phyloP scores from a whole-genome alignment of 352 stramenopile genomes.

The Pythium plurisporium region DNA sequence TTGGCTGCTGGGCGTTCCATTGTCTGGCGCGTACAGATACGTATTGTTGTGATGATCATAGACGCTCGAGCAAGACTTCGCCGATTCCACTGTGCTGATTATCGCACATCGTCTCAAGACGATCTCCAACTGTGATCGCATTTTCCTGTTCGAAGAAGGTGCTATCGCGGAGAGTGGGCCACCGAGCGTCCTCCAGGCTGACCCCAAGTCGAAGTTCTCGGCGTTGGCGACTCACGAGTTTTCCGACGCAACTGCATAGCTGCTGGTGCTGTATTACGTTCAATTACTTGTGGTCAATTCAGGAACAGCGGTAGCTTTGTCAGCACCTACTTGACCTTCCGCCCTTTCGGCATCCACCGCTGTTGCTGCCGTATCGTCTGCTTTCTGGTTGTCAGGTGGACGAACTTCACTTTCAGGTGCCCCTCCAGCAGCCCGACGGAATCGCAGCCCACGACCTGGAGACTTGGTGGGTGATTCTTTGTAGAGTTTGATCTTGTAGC shows the following conservation, averaged over 20 bases:
- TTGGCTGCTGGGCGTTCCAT: no score
- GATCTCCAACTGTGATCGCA: constrained; percentile 92
- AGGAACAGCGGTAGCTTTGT: neutral
- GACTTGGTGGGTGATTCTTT: constrained; percentile 33
- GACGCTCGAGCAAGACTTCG: constrained; percentile 92
- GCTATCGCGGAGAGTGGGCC: constrained; percentile 45
- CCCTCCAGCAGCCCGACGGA: constrained; percentile 6
- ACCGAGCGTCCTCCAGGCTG: constrained; percentile 28
- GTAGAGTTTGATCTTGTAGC: constrained; percentile 76
- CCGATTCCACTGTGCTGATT: constrained; percentile 92
- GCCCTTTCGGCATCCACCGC: neutral
- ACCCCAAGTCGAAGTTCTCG: constrained; percentile 43
- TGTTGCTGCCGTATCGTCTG: neutral
- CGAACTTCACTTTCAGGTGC: neutral
- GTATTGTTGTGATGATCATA: no score
- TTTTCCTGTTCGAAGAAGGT: constrained; percentile 64
- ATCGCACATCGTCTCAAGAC: constrained; percentile 97
- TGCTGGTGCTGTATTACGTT: no score
- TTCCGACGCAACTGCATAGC: neutral
- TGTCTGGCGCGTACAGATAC: no score
- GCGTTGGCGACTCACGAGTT: constrained; percentile 21
- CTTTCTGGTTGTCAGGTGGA: neutral
- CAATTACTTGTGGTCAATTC: no score
- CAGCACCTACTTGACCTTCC: neutral
- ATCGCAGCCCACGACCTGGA: constrained; percentile 8